These are phyloP conservation scores for Coprinellus micaceus DNA, from an alignment of 768 basidiomycete genomes.

Conservation along the genomic window DNA sequence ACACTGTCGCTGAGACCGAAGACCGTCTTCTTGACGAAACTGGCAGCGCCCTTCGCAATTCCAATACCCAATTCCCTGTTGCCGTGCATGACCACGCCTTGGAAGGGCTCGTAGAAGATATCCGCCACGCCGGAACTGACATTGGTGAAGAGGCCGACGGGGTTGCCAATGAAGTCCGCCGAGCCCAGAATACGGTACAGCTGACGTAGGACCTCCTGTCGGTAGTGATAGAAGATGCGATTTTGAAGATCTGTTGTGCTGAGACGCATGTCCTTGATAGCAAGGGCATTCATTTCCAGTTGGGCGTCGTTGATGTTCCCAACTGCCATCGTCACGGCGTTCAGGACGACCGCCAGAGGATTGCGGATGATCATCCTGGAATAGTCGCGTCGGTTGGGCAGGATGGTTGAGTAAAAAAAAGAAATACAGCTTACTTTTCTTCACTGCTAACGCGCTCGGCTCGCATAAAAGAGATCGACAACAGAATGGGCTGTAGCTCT, in stretches of 20 bases:
- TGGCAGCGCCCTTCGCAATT: constrained; percentile 96
- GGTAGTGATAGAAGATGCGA: constrained; percentile 87
- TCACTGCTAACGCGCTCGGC: constrained; percentile 91
- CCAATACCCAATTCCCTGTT: constrained; percentile 92
- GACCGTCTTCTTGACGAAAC: constrained; percentile 97
- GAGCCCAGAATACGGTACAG: constrained; percentile 97
- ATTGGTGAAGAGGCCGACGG: constrained; percentile 96
- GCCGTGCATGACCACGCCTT: constrained; percentile 94
- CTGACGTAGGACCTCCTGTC: constrained; percentile 89
- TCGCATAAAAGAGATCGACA: constrained; percentile 95
- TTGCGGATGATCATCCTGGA: constrained; percentile 74
- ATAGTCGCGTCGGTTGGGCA: too few species aligned
- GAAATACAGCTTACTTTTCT: constrained; percentile 83
- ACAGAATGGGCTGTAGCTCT: constrained; percentile 88
- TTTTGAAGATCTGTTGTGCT: constrained; percentile 79
- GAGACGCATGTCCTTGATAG: constrained; percentile 90
- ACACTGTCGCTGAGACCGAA: constrained; percentile 95
- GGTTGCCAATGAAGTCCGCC: constrained; percentile 94
- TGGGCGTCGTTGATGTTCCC: constrained; percentile 97
- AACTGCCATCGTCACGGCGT: constrained; percentile 93
- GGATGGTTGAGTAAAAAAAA: too few species aligned
- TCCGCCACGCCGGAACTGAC: constrained; percentile 97
- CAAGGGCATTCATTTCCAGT: constrained; percentile 89
- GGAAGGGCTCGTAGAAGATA: constrained; percentile 98
- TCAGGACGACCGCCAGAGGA: constrained; percentile 88